phyloP scores from a whole-genome alignment of 352 stramenopile species.

The Pythium vanterpoolii region DNA sequence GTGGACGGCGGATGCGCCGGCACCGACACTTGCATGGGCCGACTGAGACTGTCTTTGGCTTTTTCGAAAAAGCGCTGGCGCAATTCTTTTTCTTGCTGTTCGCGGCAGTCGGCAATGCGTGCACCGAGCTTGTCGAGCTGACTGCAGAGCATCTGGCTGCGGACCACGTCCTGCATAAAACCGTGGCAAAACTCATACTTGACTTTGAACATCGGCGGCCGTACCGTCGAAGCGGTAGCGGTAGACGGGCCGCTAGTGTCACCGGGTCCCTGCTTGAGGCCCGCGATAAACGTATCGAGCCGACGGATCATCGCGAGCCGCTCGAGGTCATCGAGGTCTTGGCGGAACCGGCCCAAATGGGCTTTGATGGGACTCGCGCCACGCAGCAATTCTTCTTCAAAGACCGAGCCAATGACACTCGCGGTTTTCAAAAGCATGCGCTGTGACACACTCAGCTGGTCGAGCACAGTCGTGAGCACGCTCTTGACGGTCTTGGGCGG shows the following conservation, averaged over 20 bases:
- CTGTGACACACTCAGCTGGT: slow-evolving; percentile 81
- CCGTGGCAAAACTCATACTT: slow-evolving; percentile 86
- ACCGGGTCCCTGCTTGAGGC: slow-evolving; percentile 43
- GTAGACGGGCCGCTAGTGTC: neutral
- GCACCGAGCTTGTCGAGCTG: slow-evolving; percentile 80
- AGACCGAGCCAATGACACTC: slow-evolving; percentile 69
- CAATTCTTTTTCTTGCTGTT: slow-evolving; percentile 73
- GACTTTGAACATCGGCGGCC: slow-evolving; percentile 41
- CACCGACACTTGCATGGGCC: slow-evolving; percentile 33
- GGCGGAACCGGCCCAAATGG: slow-evolving; percentile 57
- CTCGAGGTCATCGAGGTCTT: slow-evolving; percentile 74
- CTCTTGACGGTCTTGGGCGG: slow-evolving; percentile 80
- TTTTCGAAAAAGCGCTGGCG: slow-evolving; percentile 78
- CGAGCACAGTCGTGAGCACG: slow-evolving; percentile 77
- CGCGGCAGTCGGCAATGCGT: slow-evolving; percentile 65
- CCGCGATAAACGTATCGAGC: slow-evolving; percentile 74
- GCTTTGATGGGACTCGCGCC: slow-evolving; percentile 67
- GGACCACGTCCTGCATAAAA: slow-evolving; percentile 84
- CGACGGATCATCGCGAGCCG: slow-evolving; percentile 73
- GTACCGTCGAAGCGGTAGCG: neutral
- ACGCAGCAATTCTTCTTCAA: slow-evolving; percentile 73
- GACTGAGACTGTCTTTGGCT: slow-evolving; percentile 54
- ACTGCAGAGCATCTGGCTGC: slow-evolving; percentile 74
- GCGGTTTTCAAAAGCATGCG: slow-evolving; percentile 87
- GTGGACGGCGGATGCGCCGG: neutral